These are phyloP conservation scores for Rhizopogon vesiculosus DNA, from an alignment of 768 basidiomycete genomes.

Conservation along the genomic window DNA sequence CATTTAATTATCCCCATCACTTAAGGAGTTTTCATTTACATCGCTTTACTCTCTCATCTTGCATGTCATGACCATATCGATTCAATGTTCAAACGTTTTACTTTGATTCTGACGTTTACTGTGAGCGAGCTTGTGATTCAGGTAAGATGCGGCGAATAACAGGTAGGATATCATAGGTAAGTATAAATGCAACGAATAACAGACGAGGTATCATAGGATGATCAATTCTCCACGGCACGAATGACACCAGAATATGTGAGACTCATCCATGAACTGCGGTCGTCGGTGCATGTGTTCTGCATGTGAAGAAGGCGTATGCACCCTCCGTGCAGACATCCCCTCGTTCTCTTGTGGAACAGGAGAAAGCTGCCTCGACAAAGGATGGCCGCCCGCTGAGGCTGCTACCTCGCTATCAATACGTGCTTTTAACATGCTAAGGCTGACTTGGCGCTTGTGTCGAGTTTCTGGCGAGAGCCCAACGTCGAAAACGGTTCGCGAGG, in stretches of 20 bases:
- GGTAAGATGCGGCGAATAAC: conserved; percentile 14
- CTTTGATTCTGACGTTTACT: background rate
- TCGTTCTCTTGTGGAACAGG: conserved; percentile 37
- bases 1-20: conserved; percentile 1
- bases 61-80: background rate
- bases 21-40: background rate
- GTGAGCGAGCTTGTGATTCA: background rate
- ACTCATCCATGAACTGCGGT: conserved; percentile 81
- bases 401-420: conserved; percentile 81
- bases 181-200: background rate
- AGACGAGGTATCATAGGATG: conserved; percentile 40
- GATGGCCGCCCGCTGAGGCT: conserved; percentile 32
- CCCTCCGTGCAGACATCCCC: conserved; percentile 15
- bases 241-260: conserved; percentile 88
- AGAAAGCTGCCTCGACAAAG: conserved; percentile 52
- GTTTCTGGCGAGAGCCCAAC: conserved; percentile 69
- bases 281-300: conserved; percentile 32
- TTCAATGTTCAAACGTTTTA: background rate
- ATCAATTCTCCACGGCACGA: conserved; percentile 80
- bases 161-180: background rate
- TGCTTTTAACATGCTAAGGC: conserved; percentile 86
- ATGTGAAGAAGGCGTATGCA: conserved; percentile 16
- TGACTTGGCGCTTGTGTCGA: conserved; percentile 76
- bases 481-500: conserved; percentile 61
- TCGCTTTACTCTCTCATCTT: conserved; percentile 4